A percentile compares a stretch with the other conserved stretches of the same genome.
These are phyloP conservation scores for Tolypocladium amazonense DNA, from an alignment of 2,329 filamentous ascomycete genomes.

Conservation along the genomic window DNA sequence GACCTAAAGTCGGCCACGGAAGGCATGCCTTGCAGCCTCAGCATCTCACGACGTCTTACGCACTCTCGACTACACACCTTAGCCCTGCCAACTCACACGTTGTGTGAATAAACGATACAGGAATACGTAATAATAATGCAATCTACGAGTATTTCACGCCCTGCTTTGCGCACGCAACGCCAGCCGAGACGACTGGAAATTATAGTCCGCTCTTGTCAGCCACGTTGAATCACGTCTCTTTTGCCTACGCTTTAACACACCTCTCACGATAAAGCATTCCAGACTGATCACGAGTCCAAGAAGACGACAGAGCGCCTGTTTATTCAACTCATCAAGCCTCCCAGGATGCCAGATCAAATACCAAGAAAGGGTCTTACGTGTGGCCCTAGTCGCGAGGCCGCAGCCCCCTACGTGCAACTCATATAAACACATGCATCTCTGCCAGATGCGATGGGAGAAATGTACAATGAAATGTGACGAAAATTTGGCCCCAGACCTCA, in stretches of 20 bases:
- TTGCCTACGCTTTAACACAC: background rate
- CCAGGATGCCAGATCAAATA: background rate
- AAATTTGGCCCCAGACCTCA: background rate
- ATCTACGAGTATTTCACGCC: too few species aligned
- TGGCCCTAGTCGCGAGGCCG: background rate
- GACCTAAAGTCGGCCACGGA: too few species aligned
- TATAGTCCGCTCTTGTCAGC: background rate
- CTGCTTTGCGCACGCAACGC: background rate
- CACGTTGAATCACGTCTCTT: background rate
- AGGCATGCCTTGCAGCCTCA: too few species aligned
- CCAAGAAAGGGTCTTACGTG: background rate
- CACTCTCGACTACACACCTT: too few species aligned
- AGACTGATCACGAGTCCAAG: too few species aligned
- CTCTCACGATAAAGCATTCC: background rate
- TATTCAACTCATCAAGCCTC: background rate
- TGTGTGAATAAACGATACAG: too few species aligned
- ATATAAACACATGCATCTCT: background rate
- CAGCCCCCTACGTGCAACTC: background rate
- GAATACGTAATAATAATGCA: too few species aligned
- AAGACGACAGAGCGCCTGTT: background rate
- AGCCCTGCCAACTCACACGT: too few species aligned
- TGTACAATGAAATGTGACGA: background rate
- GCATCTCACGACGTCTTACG: too few species aligned
- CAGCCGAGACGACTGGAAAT: background rate
- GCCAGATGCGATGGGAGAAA: background rate